Base-by-base conservation (phyloP, 345 rosid genomes). In the Trapa incisa region DNA sequence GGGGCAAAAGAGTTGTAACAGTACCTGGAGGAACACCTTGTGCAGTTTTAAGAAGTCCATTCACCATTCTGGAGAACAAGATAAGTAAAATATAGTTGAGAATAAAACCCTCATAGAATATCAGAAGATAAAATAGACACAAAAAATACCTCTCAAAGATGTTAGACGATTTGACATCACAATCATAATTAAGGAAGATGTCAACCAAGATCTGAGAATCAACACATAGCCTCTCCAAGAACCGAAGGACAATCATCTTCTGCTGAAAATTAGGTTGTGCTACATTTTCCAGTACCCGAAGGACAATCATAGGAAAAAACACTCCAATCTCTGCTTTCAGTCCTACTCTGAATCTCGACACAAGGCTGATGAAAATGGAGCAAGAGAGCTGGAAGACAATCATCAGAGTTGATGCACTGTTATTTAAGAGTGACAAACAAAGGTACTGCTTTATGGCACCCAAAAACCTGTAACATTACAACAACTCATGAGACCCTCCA, bases 311-410 rank as follows among this genome's bases (percentile, higher is more conserved):
- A 43, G 97, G 99, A 76, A 95, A 95, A 80, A 95, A 95, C 9
- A 95, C 99, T 74, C 99, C 99, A 76, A 95, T 95, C 86, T 95
- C 97, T 68, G 99, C 99, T 85, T 95, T 91, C 77, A 95, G 74
- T 77, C 99, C 97, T 71, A 96, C 96, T 75, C 96, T 90, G 80
- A 95, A 95, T 75, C 97, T 87, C 52, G 97, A 89, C 61, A 95
- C 97, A 67, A 91, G 83, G 77, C 99, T 95, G 73, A 95, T 89
- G 74, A 95, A 91, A 78, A 95, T 95, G 75, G 99, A 95, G 87
- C 99, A 95, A 72, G 99, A 95, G 80, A 95, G 97, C 86, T 95
- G 99, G 87, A 91, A 95, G 78, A 95, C 82, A 71, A 95, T 91
- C 91, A 95, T 86, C 57, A 95, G 92, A 70, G 87, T 87, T 4